Percentiles rank a stretch among this genome's conserved stretches.
Evolutionary conservation across 2,329 filamentous ascomycete genomes (phyloP).

Genomic region (Sphaerulina populicola): DNA sequence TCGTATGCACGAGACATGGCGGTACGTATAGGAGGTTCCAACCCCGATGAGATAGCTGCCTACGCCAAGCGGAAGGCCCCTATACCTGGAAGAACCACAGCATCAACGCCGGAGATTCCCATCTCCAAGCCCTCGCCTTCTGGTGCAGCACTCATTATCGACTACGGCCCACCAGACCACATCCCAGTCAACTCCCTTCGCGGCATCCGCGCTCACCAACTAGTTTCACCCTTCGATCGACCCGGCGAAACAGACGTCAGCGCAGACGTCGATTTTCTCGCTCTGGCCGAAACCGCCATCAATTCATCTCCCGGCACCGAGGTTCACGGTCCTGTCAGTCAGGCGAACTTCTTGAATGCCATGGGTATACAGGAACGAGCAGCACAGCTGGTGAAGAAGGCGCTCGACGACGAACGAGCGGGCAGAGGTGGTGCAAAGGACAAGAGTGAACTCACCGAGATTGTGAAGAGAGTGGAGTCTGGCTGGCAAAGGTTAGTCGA

Average conservation of each 20-base stretch:
- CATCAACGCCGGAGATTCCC: slow-evolving; percentile 26
- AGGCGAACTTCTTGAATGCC: slow-evolving; percentile 65
- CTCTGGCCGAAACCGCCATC: slow-evolving; percentile 72
- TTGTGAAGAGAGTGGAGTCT: slow-evolving; percentile 55
- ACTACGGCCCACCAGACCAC: slow-evolving; percentile 74
- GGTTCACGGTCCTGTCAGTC: slow-evolving; percentile 83
- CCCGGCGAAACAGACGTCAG: slow-evolving; percentile 82
- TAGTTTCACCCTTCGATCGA: slow-evolving; percentile 67
- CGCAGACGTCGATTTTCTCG: slow-evolving; percentile 88
- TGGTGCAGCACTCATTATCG: slow-evolving; percentile 87
- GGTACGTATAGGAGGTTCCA: slow-evolving; percentile 64
- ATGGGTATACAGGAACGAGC: slow-evolving; percentile 81
- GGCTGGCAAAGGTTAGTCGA: slow-evolving; percentile 82
- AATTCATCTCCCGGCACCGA: slow-evolving; percentile 71
- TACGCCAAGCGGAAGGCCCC: slow-evolving; percentile 18
- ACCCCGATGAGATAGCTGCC: slow-evolving; percentile 22
- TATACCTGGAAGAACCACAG: slow-evolving; percentile 17
- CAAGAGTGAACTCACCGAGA: slow-evolving; percentile 38
- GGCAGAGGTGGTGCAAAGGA: slow-evolving; percentile 32
- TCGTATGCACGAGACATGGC: slow-evolving; percentile 77
- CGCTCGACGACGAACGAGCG: slow-evolving; percentile 29
- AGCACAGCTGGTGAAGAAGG: slow-evolving; percentile 52
- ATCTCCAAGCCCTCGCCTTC: slow-evolving; percentile 54
- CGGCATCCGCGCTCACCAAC: slow-evolving; percentile 70
- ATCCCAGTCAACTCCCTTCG: slow-evolving; percentile 85